Evolutionary conservation across 352 stramenopile species (phyloP), one percentile per base, ranked within the genome.

Genomic region (Pythium monospermum): DNA sequence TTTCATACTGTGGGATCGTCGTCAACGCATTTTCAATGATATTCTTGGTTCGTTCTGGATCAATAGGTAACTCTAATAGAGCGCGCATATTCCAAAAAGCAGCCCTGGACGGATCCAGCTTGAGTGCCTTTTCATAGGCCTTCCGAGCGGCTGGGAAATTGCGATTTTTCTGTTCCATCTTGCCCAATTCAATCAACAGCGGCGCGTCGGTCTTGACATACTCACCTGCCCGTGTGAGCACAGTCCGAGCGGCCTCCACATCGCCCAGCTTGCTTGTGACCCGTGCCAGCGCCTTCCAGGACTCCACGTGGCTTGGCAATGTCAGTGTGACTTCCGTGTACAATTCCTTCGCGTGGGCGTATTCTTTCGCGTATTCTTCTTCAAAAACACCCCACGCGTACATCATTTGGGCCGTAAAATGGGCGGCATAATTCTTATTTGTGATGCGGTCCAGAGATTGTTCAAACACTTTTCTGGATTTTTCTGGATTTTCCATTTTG

Each of bases 51-150:
- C 78, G 76, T 39, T 84, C 74, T 1, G 79, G 62, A 46, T 92
- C 65, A 19, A 83, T 19, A 22, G 69, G 57, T 49, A 94, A 54
- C 58, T 94, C 83, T 18, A 94, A 23, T 37, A 92, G 38, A 4
- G 83, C 83, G 2, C 83, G 79, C 60, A 94, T 63, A 60, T 94
- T 94, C 83, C 83, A 94, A 33, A 86, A 66, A 16, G 76, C 67
- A 2, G 79, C 79, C 27, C 77, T 65, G 5, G 73, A 76, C 35
- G 64, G 56, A 54, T 92, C 77, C 33, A 94, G 53, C 51, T 81
- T 73, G 4, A 94, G 66, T n/a, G 79, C 83, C 37, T 84, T 81
- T 58, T 91, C 76, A 25, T 76, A 83, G 30, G 81, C 79, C 1
- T 61, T 47, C 1, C 83, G 81, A 16, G 83, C 83, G 18, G 65